phyloP scores from a whole-genome alignment of 2,329 filamentous ascomycete genomes.

The Talaromyces marneffei region DNA sequence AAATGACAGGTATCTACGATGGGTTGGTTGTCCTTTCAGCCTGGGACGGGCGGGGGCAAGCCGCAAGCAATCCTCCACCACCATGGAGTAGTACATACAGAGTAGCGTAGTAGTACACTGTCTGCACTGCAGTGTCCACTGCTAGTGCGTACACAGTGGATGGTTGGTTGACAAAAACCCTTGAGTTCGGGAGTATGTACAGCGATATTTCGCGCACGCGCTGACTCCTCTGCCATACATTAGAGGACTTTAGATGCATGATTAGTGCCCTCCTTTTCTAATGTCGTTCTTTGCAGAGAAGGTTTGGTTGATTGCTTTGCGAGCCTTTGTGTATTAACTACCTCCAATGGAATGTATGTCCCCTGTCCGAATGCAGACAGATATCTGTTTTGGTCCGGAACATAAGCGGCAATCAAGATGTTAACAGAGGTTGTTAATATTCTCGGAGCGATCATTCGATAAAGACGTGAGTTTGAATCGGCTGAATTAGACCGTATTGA shows the following conservation, averaged over 20 bases:
- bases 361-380: background rate
- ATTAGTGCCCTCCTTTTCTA: background rate
- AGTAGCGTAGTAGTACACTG: no score
- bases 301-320: background rate
- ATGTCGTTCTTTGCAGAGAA: background rate
- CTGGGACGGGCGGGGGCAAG: slow-evolving; percentile 5
- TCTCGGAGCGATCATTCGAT: background rate
- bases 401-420: background rate
- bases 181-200: slow-evolving; percentile 3
- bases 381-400: background rate
- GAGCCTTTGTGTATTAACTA: background rate
- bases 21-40: background rate
- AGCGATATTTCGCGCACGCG: slow-evolving; percentile 11
- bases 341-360: background rate
- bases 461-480: background rate
- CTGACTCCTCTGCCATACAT: slow-evolving; percentile 12
- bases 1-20: background rate
- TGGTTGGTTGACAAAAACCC: slow-evolving; percentile 6
- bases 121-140: background rate
- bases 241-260: slow-evolving; percentile 7
- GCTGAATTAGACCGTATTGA: slow-evolving; percentile 6
- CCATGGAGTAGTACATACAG: no score
- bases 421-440: background rate
- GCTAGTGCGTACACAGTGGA: background rate
- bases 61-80: background rate